Base-by-base conservation (phyloP, 306 rosid species). In the Fagus sylvatica region DNA sequence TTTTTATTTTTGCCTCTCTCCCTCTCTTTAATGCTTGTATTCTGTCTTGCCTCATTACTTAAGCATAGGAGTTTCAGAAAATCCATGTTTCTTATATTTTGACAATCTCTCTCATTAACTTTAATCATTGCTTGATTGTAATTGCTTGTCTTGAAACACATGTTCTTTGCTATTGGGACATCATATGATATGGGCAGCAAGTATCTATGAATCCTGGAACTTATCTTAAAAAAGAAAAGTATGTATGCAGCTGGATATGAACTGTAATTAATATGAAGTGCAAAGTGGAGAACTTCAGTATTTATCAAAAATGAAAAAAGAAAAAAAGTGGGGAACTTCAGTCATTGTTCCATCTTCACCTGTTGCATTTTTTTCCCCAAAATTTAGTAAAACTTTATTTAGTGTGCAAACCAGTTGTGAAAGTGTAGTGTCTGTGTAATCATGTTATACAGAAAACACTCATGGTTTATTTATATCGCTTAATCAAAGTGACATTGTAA, bases 71-170 rank as follows among this genome's bases (percentile, higher is more conserved):
- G 17, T 43, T 33, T 64, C 16, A 70, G 62, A 34, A 55, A 67
- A 51, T 72, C 75, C 46, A 73, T 74, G 59, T 76, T 42, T 65
- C 72, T 67, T 66, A 36, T 43, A 56, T 36, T 34, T 76, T 54
- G 59, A 30, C 41, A 56, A 54, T 46, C 49, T 61, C 8, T 56
- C 10, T 55, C 43, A 12, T 33, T 65, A 37, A 66, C 3, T 55
- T 34, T 33, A 30, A 36, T 66, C 40, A 77, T 33, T 62, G 42
- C 56, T 40, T 61, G 36, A 22, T 49, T 9, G 51, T 43, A 43
- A 43, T 43, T 43, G 10, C 51, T 43, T 43, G 10, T 43, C 51
- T 43, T 1, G 3, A 43, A 43, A 9, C 51, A 43, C 51, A 9
- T 43, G 51, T 13, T 43, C 51, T n/a, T 9, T 43, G 51, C 13